These are phyloP conservation scores for Trametes maxima DNA, from an alignment of 768 basidiomycete species.

Conservation along the genomic window DNA sequence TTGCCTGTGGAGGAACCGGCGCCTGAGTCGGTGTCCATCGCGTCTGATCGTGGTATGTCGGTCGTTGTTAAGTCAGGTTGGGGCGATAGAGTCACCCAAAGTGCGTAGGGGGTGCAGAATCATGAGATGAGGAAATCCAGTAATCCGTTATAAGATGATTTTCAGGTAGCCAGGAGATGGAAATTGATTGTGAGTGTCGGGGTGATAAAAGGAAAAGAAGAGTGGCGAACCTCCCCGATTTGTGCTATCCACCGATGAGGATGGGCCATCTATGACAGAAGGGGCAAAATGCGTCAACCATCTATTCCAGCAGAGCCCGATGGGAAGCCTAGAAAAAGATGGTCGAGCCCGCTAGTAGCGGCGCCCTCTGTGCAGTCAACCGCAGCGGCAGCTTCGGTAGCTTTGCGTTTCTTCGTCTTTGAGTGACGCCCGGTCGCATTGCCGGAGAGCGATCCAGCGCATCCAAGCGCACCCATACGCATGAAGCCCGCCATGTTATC, in stretches of 20 bases:
- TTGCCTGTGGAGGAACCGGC: conserved; percentile 29
- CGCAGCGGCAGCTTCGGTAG: background rate
- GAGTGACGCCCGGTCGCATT: background rate
- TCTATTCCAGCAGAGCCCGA: background rate
- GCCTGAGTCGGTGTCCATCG: conserved; percentile 55
- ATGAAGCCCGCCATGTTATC: conserved; percentile 42
- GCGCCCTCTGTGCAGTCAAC: background rate
- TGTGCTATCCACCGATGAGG: conserved; percentile 7
- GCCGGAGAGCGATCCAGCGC: background rate
- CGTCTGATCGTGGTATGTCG: conserved; percentile 35
- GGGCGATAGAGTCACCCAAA: background rate
- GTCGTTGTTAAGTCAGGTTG: background rate
- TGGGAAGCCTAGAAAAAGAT: conserved; percentile 23
- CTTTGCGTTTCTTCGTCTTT: background rate
- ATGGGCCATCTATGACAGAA: conserved; percentile 17
- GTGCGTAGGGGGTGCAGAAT: background rate
- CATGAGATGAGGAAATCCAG: background rate
- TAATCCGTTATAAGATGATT: no score
- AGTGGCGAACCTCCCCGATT: conserved; percentile 23
- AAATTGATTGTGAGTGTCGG: background rate
- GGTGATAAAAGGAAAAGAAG: background rate
- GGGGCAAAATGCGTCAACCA: conserved; percentile 13
- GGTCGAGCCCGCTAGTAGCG: conserved; percentile 16
- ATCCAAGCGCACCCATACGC: conserved; percentile 12
- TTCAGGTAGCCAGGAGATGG: no score